A percentile compares a stretch with the other conserved stretches of the same genome.
Evolutionary conservation across 441 rosid genomes (phyloP).

Genomic region (Gossypium aridum): DNA sequence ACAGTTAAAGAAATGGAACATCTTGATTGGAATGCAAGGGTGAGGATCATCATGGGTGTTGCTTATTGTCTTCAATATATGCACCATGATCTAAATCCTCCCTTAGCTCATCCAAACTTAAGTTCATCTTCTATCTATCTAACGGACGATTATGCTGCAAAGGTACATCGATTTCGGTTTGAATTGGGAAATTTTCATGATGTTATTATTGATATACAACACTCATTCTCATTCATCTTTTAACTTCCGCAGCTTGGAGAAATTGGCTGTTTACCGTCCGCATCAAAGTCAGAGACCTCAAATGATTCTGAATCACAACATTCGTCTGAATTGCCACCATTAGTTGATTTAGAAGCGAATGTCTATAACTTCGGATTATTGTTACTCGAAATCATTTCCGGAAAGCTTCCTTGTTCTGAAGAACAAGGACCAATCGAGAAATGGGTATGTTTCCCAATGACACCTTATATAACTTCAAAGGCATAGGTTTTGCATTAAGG

Average conservation of each 20-base stretch:
- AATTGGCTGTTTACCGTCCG: slow-evolving; percentile 25
- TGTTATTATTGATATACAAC: not conserved
- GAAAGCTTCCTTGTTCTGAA: slow-evolving; percentile 60
- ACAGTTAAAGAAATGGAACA: slow-evolving; percentile 76
- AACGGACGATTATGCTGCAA: slow-evolving; percentile 85
- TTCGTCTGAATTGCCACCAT: slow-evolving; percentile 41
- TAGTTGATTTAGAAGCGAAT: slow-evolving; percentile 61
- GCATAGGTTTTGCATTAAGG: too few relatives aligned
- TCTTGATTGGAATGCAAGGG: slow-evolving; percentile 75
- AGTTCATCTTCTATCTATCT: slow-evolving; percentile 35
- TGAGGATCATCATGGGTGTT: slow-evolving; percentile 69
- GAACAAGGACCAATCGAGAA: slow-evolving; percentile 65
- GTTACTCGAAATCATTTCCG: slow-evolving; percentile 69
- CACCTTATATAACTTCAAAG: not conserved
- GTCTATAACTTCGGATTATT: slow-evolving; percentile 63
- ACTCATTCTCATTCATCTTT: not conserved
- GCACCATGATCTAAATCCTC: slow-evolving; percentile 79
- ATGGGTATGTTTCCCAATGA: slow-evolving; percentile 51
- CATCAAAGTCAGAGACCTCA: slow-evolving; percentile 26
- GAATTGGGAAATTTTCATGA: not conserved
- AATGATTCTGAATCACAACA: slow-evolving; percentile 41
- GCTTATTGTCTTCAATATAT: slow-evolving; percentile 77
- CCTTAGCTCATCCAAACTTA: slow-evolving; percentile 41
- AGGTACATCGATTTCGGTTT: slow-evolving; percentile 26
- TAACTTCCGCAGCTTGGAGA: slow-evolving; percentile 52